Conservation (phyloP, 495 filamentous ascomycete species). For the Platismatia glauca region DNA sequence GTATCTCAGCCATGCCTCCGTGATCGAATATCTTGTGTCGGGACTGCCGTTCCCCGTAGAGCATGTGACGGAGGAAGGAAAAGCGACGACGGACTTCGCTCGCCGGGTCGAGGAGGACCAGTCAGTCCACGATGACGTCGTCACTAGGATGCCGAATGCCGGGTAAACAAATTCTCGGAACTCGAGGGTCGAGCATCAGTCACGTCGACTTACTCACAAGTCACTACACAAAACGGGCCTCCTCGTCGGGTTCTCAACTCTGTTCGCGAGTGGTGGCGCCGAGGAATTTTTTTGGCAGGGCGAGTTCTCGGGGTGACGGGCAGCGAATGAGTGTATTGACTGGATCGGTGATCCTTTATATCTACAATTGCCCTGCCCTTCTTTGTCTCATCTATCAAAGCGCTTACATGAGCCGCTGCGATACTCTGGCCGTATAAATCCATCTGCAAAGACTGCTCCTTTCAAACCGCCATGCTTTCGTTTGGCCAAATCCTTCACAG, state of each 20-base stretch:
- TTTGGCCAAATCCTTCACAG: not conserved
- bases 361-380: not conserved
- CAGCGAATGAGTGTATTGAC: not conserved
- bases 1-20: constrained; percentile 14
- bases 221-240: not conserved
- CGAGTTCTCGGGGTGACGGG: too few relatives aligned
- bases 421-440: not conserved
- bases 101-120: not conserved
- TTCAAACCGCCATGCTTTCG: not conserved
- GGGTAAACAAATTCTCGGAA: not conserved
- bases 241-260: not conserved
- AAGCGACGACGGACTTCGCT: not conserved
- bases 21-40: not conserved
- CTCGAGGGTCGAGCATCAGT: not conserved
- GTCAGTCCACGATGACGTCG: not conserved
- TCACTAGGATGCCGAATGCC: not conserved
- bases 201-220: not conserved
- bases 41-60: not conserved
- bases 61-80: not conserved
- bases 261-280: not conserved
- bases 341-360: not conserved
- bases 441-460: not conserved
- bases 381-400: not conserved
- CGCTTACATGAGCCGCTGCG: not conserved
- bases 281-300: not conserved